Percentiles rank a stretch among this genome's conserved stretches.
Conservation (phyloP, 2,329 filamentous ascomycete species). For the Colletotrichum spinosum region DNA sequence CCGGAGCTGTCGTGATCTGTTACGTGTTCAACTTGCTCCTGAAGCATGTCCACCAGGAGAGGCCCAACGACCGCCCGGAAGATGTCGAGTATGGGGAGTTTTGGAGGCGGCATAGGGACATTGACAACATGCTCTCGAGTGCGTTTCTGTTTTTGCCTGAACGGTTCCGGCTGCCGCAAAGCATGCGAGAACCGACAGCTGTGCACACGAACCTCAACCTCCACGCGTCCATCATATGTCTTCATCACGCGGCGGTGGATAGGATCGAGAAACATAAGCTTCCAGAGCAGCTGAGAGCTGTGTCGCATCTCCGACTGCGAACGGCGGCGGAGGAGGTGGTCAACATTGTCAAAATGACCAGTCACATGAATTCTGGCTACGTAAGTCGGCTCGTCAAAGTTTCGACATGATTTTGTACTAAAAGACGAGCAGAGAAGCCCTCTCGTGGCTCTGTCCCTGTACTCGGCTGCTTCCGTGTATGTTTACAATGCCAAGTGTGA, state of each 20-base stretch:
- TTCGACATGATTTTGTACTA: conserved; percentile 8
- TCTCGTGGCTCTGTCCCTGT: conserved; percentile 85
- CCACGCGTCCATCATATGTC: conserved; percentile 87
- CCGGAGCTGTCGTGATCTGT: conserved; percentile 78
- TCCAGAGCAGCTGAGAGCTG: conserved; percentile 71
- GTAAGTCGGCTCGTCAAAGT: conserved; percentile 61
- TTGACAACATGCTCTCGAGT: conserved; percentile 85
- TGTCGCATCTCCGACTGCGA: conserved; percentile 79
- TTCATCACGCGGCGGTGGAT: conserved; percentile 90
- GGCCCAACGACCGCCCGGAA: conserved; percentile 76
- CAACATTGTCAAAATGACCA: conserved; percentile 83
- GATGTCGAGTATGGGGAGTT: conserved; percentile 82
- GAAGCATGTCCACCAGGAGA: conserved; percentile 80
- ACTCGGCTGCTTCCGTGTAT: conserved; percentile 86
- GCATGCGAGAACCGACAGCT: conserved; percentile 76
- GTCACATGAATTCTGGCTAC: conserved; percentile 73
- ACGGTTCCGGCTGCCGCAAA: conserved; percentile 76
- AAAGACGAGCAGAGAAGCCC: conserved; percentile 72
- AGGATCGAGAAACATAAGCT: conserved; percentile 81
- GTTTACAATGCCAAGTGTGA: conserved; percentile 80
- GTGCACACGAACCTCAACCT: conserved; percentile 90
- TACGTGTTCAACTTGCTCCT: conserved; percentile 86
- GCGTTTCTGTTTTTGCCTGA: conserved; percentile 84
- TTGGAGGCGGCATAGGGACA: conserved; percentile 85
- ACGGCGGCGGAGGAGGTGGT: conserved; percentile 88